Percentiles rank a stretch among this genome's conserved stretches.
Evolutionary conservation across 2,329 filamentous ascomycete genomes (phyloP).

Genomic region (Aspergillus hortae): DNA sequence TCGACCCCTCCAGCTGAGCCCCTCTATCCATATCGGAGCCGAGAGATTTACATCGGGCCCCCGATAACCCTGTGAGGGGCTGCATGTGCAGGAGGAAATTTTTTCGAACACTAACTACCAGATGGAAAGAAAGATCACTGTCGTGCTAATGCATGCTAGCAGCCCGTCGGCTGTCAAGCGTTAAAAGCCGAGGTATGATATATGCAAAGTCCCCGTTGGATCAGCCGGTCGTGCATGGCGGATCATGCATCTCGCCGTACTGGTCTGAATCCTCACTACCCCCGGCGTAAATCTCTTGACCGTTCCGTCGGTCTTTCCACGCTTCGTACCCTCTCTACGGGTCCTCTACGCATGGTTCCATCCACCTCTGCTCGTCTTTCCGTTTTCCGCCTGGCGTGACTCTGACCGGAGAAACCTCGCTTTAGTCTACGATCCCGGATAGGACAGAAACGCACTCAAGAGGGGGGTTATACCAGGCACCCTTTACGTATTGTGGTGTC

Average conservation of each 20-base stretch:
- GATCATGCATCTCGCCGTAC: not conserved
- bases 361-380: no score
- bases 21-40: not conserved
- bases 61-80: not conserved
- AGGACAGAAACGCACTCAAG: no score
- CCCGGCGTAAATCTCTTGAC: no score
- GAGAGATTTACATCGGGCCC: not conserved
- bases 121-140: not conserved
- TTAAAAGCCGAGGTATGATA: not conserved
- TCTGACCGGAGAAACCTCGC: no score
- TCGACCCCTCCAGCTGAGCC: not conserved
- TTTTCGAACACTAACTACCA: no score
- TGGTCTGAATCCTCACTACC: not conserved
- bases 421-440: no score
- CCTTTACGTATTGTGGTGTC: not conserved
- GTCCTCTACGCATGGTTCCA: no score
- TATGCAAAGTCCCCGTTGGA: not conserved
- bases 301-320: no score
- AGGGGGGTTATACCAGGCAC: no score
- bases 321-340: no score
- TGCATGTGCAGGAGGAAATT: no score
- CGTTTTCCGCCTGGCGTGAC: no score
- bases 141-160: not conserved
- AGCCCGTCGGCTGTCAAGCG: not conserved
- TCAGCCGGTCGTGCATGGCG: not conserved